Percentiles rank a stretch among this genome's conserved stretches.
phyloP scores from a whole-genome alignment of 371 early-diverging fungal species.

The Lichtheimia hyalospora region DNA sequence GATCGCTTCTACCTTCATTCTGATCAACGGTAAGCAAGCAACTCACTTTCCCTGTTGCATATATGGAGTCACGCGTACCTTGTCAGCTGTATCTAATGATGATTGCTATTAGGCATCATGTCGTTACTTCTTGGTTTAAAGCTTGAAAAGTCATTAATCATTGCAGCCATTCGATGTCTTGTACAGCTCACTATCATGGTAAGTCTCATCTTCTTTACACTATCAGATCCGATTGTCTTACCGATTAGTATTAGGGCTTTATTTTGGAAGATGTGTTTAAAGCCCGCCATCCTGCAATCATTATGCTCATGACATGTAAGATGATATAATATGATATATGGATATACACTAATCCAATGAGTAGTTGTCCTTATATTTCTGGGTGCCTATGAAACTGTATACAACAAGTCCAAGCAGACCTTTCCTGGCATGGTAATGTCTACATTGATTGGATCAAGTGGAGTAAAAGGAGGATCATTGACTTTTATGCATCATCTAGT shows the following conservation, averaged over 20 bases:
- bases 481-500: conserved; percentile 20
- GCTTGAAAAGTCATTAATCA: conserved; percentile 56
- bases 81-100: neutral
- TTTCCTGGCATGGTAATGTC: conserved; percentile 52
- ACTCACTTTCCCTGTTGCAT: neutral
- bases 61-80: neutral
- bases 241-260: neutral
- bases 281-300: conserved; percentile 52
- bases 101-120: conserved; percentile 49
- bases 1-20: conserved; percentile 46
- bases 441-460: neutral
- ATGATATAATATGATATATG: neutral
- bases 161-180: conserved; percentile 59
- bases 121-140: conserved; percentile 37
- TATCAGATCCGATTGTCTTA: neutral
- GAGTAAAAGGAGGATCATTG: too few species aligned
- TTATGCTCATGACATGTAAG: conserved; percentile 63
- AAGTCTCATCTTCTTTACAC: neutral
- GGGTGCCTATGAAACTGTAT: conserved; percentile 62
- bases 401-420: conserved; percentile 58
- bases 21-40: conserved; percentile 43
- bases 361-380: conserved; percentile 47
- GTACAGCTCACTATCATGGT: conserved; percentile 67
- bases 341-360: neutral
- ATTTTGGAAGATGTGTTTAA: conserved; percentile 66